Conservation (phyloP, 345 rosid genomes). For the Eucalyptus camaldulensis region DNA sequence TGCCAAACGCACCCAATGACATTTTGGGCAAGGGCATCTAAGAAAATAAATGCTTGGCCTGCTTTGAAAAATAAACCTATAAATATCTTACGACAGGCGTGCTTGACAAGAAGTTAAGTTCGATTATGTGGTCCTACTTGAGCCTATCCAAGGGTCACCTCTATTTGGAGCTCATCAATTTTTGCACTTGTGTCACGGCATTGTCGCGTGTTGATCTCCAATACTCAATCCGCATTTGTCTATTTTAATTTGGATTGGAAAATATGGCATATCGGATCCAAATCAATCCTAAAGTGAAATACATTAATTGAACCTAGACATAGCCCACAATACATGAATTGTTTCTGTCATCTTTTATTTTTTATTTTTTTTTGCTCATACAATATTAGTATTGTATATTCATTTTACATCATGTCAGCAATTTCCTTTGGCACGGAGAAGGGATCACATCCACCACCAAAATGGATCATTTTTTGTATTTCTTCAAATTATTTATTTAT, state of each 20-base stretch:
- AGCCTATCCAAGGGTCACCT: not conserved
- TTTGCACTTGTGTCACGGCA: not conserved
- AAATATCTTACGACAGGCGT: not conserved
- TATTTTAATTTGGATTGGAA: not conserved
- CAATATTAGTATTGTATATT: accelerated
- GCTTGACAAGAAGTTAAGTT: not conserved
- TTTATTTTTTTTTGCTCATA: accelerated
- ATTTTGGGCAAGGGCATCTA: not conserved
- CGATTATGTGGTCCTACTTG: not conserved
- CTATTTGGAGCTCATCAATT: not conserved
- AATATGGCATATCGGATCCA: not conserved
- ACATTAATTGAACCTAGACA: not conserved
- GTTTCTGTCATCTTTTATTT: not conserved
- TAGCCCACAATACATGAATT: not conserved
- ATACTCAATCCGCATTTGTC: not conserved
- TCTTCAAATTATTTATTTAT: not conserved
- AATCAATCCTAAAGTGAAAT: not conserved
- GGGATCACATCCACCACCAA: not conserved
- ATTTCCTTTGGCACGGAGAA: not conserved
- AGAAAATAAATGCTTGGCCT: not conserved
- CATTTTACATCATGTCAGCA: not conserved
- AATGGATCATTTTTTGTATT: not conserved
- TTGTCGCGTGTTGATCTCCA: not conserved
- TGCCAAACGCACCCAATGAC: no score
- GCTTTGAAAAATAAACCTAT: not conserved